Evolutionary conservation across 495 filamentous ascomycete genomes (phyloP), one percentile per base, ranked within the genome.

Genomic region (Niebla homalea): DNA sequence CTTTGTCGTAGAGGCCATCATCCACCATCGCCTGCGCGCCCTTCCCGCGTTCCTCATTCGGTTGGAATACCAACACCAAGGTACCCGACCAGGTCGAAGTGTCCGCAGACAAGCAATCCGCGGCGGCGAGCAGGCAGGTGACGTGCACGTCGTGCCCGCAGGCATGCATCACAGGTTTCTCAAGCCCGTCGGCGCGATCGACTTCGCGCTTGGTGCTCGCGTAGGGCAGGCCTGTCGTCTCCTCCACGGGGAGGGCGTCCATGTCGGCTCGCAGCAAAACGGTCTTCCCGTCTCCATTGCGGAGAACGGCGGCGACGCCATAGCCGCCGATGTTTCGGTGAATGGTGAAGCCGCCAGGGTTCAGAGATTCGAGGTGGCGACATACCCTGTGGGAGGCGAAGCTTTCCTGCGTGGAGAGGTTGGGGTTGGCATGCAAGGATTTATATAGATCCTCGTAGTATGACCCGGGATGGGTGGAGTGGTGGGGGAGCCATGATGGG

Each of bases 141-240:
- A 78, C 66, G 35, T 78, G 75, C 68, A 77, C 74, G 39, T 78
- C 75, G 57, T 78, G 75, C 2, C 73, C 75, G 46, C 75, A 76
- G 14, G 74, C 74, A 51, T 75, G 74, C 74, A 76, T 76, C 4
- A 74, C 71, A 0, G 72, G 71, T 41, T 72, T 72, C 35, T 67
- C 64, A 11, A 60, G 40, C 0, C 67, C 68, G 21, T 70, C 67
- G 12, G 62, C 57, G 12, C 20, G 19, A 46, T 74, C 70, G 7
- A 44, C 46, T 67, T 70, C 72, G 0, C 53, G 70, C 12, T 61
- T 56, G 2, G 61, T 60, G 50, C 71, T 75, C 2, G 71, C 65
- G 51, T 75, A 77, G n/a, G 65, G 62, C 0, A 76, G 64, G 0
- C 65, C 68, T 0, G 74, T 78, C 12, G 65, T 52, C 49, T 78